A percentile compares a stretch with the other conserved stretches of the same genome.
Conservation (phyloP, 2,329 filamentous ascomycete species). For the Aureobasidium melanogenum region DNA sequence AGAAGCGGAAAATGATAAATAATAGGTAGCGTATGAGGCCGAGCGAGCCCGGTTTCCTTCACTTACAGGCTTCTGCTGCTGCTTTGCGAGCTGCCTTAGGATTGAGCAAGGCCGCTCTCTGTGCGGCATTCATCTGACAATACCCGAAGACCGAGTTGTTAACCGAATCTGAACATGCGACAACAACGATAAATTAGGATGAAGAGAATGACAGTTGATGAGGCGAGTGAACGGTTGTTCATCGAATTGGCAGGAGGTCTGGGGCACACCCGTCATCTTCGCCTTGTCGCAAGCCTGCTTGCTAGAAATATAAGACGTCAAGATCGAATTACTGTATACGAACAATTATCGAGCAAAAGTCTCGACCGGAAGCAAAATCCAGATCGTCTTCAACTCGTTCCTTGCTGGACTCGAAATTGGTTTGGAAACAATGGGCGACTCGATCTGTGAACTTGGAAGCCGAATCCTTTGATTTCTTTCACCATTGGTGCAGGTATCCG, state of each 20-base stretch:
- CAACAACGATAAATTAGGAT: not conserved
- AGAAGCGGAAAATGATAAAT: not conserved
- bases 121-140: conserved; percentile 12
- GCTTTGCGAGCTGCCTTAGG: conserved; percentile 20
- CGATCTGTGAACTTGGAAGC: too few relatives aligned
- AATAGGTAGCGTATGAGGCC: too few relatives aligned
- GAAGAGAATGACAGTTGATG: not conserved
- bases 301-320: not conserved
- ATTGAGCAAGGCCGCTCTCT: conserved; percentile 24
- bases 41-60: not conserved
- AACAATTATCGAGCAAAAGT: too few relatives aligned
- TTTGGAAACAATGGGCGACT: too few relatives aligned
- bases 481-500: too few relatives aligned
- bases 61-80: not conserved
- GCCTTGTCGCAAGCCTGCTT: not conserved
- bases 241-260: not conserved
- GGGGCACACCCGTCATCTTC: not conserved
- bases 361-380: too few relatives aligned
- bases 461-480: too few relatives aligned
- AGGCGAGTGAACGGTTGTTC: not conserved
- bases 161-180: not conserved
- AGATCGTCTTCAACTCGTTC: too few relatives aligned
- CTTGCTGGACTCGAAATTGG: too few relatives aligned
- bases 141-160: not conserved
- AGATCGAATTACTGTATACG: too few relatives aligned